phyloP scores from a whole-genome alignment of 2,329 filamentous ascomycete species.

The Ophiostoma perfectum region DNA sequence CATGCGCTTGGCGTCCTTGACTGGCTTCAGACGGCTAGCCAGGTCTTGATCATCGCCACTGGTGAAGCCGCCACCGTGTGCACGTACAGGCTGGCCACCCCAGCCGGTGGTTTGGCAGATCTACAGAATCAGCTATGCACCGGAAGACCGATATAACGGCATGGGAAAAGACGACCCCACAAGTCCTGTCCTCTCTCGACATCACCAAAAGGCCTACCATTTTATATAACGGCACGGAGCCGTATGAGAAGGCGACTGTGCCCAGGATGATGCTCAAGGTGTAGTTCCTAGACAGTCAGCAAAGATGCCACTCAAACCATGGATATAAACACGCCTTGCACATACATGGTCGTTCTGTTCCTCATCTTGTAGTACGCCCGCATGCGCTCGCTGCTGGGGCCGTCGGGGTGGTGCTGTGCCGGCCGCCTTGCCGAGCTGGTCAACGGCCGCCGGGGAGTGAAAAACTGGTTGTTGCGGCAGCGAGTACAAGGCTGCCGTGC shows the following conservation, averaged over 20 bases:
- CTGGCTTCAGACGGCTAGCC: conserved; percentile 70
- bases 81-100: conserved; percentile 87
- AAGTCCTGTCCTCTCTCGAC: no score
- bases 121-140: conserved; percentile 36
- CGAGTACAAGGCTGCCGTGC: conserved; percentile 16
- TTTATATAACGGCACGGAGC: conserved; percentile 80
- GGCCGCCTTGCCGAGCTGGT: conserved; percentile 31
- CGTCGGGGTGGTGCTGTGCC: conserved; percentile 22
- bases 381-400: conserved; percentile 59
- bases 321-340: conserved; percentile 13
- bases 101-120: conserved; percentile 84
- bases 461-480: conserved; percentile 13
- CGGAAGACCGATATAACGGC: no score
- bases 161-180: no score
- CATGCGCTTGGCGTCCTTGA: conserved; percentile 75
- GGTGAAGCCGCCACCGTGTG: conserved; percentile 59
- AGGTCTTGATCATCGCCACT: conserved; percentile 54
- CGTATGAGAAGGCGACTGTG: conserved; percentile 74
- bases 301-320: neutral
- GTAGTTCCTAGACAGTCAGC: conserved; percentile 43
- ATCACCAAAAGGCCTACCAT: conserved; percentile 51
- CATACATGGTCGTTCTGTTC: conserved; percentile 62
- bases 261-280: conserved; percentile 71
- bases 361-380: conserved; percentile 59
- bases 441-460: conserved; percentile 14